These are phyloP conservation scores for Pseudomassariella vexata DNA, from an alignment of 2,329 filamentous ascomycete species.

Conservation along the genomic window DNA sequence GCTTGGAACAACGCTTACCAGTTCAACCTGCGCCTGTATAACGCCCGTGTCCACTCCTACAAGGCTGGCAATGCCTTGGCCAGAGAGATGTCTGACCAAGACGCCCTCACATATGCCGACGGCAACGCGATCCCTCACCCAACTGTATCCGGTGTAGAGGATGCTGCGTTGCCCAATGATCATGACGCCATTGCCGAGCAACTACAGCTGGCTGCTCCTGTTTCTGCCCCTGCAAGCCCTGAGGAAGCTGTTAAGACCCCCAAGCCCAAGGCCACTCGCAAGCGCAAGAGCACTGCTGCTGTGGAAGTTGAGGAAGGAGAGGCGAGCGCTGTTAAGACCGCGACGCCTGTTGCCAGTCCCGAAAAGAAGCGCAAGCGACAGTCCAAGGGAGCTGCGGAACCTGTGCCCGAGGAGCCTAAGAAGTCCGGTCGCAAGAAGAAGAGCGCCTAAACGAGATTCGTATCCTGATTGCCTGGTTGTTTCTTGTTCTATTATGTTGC, in stretches of 20 bases:
- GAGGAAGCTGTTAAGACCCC: conserved; percentile 50
- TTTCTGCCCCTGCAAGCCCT: conserved; percentile 23
- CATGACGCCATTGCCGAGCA: conserved; percentile 55
- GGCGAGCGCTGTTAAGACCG: conserved; percentile 28
- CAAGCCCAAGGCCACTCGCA: conserved; percentile 47
- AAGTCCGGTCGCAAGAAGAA: conserved; percentile 56
- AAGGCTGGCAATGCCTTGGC: conserved; percentile 53
- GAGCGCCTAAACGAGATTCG: conserved; percentile 28
- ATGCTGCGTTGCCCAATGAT: conserved; percentile 34
- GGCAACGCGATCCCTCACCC: conserved; percentile 49
- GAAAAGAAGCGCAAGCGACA: conserved; percentile 59
- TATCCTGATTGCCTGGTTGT: neutral
- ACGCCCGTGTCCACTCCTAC: conserved; percentile 60
- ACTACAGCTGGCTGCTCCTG: conserved; percentile 36
- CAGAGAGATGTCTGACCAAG: conserved; percentile 56
- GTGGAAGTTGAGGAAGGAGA: conserved; percentile 37
- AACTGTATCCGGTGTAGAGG: conserved; percentile 22
- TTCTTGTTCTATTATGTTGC: conserved; percentile 7
- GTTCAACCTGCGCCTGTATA: conserved; percentile 62
- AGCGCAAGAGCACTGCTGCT: conserved; percentile 49
- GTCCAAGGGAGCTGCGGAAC: conserved; percentile 50
- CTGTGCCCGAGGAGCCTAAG: conserved; percentile 51
- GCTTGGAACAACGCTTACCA: conserved; percentile 63
- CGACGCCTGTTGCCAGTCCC: conserved; percentile 46
- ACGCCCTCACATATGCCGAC: conserved; percentile 56